Conservation (phyloP, 805 yeast species). For the Pichia californica region DNA sequence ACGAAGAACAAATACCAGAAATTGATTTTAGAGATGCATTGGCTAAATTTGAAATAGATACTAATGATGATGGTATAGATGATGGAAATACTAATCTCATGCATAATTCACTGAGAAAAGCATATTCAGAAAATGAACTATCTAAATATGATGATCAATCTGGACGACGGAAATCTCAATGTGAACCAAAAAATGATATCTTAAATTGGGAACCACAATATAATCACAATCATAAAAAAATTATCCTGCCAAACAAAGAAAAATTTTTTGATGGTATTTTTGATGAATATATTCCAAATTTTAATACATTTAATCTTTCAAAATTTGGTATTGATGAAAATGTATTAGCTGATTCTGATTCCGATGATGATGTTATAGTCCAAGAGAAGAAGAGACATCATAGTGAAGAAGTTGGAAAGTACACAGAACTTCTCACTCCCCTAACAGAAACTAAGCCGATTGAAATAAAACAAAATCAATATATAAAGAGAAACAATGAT, state of each 20-base stretch:
- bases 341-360: conserved; percentile 9
- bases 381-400: too few species aligned
- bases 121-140: conserved; percentile 61
- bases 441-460: conserved; percentile 25
- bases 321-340: conserved; percentile 17
- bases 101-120: conserved; percentile 35
- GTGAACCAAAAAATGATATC: background rate
- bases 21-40: conserved; percentile 19
- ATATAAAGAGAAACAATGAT: background rate
- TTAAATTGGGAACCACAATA: background rate
- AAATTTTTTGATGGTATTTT: conserved; percentile 42
- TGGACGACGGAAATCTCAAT: conserved; percentile 18
- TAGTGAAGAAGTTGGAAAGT: too few species aligned
- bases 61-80: background rate
- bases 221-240: background rate
- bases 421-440: background rate
- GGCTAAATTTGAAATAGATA: conserved; percentile 8
- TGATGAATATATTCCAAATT: conserved; percentile 73
- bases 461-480: conserved; percentile 14
- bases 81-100: background rate
- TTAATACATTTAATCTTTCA: conserved; percentile 31
- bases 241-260: background rate
- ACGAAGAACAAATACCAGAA: conserved; percentile 26
- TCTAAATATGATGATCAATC: conserved; percentile 45
- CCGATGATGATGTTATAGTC: background rate